Base-by-base conservation (phyloP, 164 flowering plant genomes). In the Aristolochia californica region DNA sequence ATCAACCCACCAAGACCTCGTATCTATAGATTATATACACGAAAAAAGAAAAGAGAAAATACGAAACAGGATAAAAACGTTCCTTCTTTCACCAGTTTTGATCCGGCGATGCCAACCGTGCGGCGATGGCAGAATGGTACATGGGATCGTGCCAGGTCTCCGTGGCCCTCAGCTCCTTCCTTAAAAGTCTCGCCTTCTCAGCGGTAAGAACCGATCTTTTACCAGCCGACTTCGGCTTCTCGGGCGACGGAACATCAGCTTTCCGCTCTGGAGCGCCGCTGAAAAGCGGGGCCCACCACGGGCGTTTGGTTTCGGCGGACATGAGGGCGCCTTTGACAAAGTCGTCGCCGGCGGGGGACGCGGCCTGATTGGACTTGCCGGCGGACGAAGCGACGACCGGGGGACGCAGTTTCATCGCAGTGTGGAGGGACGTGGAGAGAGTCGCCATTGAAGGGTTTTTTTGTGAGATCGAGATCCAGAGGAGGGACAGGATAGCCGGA, bases 61-160 rank as follows among this genome's bases (percentile, higher is more conserved):
- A 7, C 40, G 40, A 34, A 12, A 34, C 10, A 34, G 40, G 40
- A 34, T 34, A 8, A 34, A 34, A 34, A 4, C 11, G 40, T 5
- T 34, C 7, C 10, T 5, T 34, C 40, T 3, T 48, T 48, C 20
- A 48, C 51, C 51, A n/a, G 12, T 2, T 48, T 43, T 40, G 45
- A 40, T 61, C 63, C 13, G 63, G 48, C 7, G 48, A 51, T 24
- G 63, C 63, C 21, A 61, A 23, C 21, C 56, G n/a, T 2, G 63
- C 21, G 20, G 63, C 63, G 43, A 61, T 52, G 49, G 57, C 48
- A 38, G 63, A 61, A 30, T 51, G 57, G 48, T 61, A 61, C 63
- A 51, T 61, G 26, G n/a, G 24, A 22, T 61, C 63, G 22, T 24
- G 57, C 63, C 63, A 61, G 56, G 34, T 30, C 45, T 51, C 48